Base-by-base conservation (phyloP, 176 grass and related monocot species). In the Musa acuminata region DNA sequence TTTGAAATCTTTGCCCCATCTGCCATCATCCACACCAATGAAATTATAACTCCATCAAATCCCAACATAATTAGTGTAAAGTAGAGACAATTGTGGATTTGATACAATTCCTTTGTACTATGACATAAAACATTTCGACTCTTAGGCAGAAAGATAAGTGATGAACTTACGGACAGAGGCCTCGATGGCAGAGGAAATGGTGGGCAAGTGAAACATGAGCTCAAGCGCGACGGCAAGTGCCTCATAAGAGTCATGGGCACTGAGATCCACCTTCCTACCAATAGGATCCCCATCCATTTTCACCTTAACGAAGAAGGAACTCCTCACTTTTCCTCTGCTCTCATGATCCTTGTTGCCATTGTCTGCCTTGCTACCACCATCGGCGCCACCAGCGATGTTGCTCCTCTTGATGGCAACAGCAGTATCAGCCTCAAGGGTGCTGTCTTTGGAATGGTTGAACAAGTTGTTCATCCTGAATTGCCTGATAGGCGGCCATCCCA, bases 221-320 rank as follows among this genome's bases (percentile, higher is more conserved):
- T 78, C 79, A 13, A 86, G 79, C 52, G 84, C 51, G 13, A 72
- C 2, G 7, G 84, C 79, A 12, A 86, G 74, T 14, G 67, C 51
- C 69, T 82, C 84, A 62, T 82, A 86, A 67, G 79, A 82, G 68
- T 58, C 52, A 71, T 82, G 79, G 20, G 84, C 80, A 19, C 27
- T 74, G 12, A 86, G 64, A 74, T 86, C 67, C 35, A 86, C 79
- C 67, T 86, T 86, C 77, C 84, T 86, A 27, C 84, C 79, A 10
- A 82, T 86, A 12, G 84, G 84, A 81, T 86, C 84, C 13, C 84
- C 84, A 53, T 82, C 79, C 84, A 86, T 86, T 16, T 86, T 86
- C 49, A 86, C 79, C 57, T 86, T 86, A 9, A 86, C 74, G 52
- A 82, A 81, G 27, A 59, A 58, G 35, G 66, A 86, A 12, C 50